These are phyloP conservation scores for Didymella pinodella DNA, from an alignment of 2,329 filamentous ascomycete genomes.

Conservation along the genomic window DNA sequence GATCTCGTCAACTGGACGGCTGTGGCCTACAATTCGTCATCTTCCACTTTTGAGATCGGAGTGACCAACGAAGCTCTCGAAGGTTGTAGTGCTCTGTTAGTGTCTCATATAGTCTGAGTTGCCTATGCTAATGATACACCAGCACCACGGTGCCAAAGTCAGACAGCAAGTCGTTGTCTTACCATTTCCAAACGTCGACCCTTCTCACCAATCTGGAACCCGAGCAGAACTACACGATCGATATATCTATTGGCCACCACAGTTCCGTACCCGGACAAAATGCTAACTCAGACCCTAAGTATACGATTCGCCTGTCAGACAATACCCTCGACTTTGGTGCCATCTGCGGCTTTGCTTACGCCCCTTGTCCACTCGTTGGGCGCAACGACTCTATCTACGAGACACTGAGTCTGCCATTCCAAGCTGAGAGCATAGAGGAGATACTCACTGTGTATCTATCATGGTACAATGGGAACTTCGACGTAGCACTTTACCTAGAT, in stretches of 20 bases:
- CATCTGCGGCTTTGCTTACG: constrained; percentile 10
- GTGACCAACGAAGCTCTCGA: background rate
- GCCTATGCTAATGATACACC: background rate
- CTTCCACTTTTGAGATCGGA: background rate
- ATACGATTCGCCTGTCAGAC: constrained; percentile 6
- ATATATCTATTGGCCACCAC: constrained; percentile 7
- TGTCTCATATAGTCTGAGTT: background rate
- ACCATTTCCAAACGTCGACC: constrained; percentile 1
- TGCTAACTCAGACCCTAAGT: constrained; percentile 5
- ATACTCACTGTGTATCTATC: constrained; percentile 7
- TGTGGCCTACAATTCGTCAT: constrained; percentile 3
- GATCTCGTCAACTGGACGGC: constrained; percentile 4
- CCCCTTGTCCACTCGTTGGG: constrained; percentile 1
- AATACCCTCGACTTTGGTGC: background rate
- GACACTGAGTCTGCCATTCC: background rate
- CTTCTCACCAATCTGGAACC: constrained; percentile 1
- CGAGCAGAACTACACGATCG: background rate
- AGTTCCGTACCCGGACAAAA: background rate
- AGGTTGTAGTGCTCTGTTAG: constrained; percentile 9
- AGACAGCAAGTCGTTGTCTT: constrained; percentile 1
- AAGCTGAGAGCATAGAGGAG: background rate
- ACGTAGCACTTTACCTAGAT: constrained; percentile 6
- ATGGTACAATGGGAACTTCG: constrained; percentile 15
- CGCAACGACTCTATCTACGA: background rate
- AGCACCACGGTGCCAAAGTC: constrained; percentile 1